These are phyloP conservation scores for Zygotorulaspora mrakii DNA, from an alignment of 1,139 yeast genomes.

Conservation along the genomic window DNA sequence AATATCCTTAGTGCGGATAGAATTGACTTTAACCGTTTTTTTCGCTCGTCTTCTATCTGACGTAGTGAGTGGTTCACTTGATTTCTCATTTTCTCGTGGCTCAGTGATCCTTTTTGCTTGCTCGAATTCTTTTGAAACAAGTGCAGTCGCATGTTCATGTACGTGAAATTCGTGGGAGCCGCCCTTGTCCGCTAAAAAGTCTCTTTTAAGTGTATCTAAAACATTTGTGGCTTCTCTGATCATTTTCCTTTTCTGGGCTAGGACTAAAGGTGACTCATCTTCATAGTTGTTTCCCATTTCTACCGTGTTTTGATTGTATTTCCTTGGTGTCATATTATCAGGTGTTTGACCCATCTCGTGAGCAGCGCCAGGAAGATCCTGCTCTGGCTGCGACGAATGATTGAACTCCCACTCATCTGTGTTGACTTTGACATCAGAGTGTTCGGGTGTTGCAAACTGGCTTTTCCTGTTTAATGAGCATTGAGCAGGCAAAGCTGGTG, in stretches of 20 bases:
- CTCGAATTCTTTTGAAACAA: constrained; percentile 12
- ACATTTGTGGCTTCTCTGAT: constrained; percentile 23
- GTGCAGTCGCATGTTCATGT: no score
- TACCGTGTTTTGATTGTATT: constrained; percentile 1
- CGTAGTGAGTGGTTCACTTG: constrained; percentile 2
- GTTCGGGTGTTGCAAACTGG: constrained; percentile 22
- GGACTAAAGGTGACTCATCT: constrained; percentile 29
- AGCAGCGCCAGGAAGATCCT: background rate
- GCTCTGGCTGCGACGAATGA: constrained; percentile 11
- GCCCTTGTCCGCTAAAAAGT: no score
- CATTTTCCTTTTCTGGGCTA: constrained; percentile 26
- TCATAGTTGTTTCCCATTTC: constrained; percentile 5
- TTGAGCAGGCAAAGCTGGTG: constrained; percentile 9
- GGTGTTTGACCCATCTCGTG: background rate
- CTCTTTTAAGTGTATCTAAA: constrained; percentile 16
- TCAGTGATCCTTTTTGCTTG: background rate
- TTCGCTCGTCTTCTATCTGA: background rate
- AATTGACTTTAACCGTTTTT: constrained; percentile 8
- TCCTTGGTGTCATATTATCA: constrained; percentile 9
- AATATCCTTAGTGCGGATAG: constrained; percentile 20
- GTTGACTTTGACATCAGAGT: constrained; percentile 16
- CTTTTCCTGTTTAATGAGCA: constrained; percentile 6
- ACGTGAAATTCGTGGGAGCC: no score
- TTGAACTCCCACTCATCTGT: constrained; percentile 23
- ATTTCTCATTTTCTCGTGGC: background rate